Evolutionary conservation across 2,329 filamentous ascomycete species (phyloP).

Genomic region (Cercospora sp.): DNA sequence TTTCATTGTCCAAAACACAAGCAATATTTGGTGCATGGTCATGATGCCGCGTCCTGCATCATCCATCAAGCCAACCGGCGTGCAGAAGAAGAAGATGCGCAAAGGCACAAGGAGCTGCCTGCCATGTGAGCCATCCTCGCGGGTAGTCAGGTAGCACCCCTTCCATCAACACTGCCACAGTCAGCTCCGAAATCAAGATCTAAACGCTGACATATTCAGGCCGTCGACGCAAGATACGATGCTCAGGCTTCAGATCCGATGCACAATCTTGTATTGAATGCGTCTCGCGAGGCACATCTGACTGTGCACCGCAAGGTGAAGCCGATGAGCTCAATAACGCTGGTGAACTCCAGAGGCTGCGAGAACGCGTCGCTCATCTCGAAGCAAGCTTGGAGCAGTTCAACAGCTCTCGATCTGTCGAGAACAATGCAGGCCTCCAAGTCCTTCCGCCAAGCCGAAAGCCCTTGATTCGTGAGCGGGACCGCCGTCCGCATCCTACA

Average conservation of each 20-base stretch:
- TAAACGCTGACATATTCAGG: not conserved
- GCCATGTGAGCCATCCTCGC: slow-evolving; percentile 10
- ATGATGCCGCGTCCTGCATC: not conserved
- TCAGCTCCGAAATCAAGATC: not conserved
- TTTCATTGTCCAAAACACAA: not conserved
- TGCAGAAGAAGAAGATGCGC: slow-evolving; percentile 17
- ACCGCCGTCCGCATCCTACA: not conserved
- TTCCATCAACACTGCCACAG: not conserved
- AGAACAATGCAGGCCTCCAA: not conserved
- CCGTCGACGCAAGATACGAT: slow-evolving; percentile 17
- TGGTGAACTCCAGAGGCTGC: not conserved
- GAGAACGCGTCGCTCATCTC: slow-evolving; percentile 8
- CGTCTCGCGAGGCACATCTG: slow-evolving; percentile 12
- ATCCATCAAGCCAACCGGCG: not conserved
- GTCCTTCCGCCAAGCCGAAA: not conserved
- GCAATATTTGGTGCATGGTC: not conserved
- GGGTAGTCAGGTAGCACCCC: too few relatives aligned
- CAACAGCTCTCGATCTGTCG: not conserved
- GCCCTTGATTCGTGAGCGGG: not conserved
- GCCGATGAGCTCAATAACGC: not conserved
- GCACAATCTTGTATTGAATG: slow-evolving; percentile 16
- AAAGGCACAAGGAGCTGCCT: slow-evolving; percentile 21
- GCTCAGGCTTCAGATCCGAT: slow-evolving; percentile 8
- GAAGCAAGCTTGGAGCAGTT: slow-evolving; percentile 2
- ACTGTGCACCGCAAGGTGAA: slow-evolving; percentile 18